Conservation (phyloP, 176 grass and related monocot species). For the Juncus effusus region DNA sequence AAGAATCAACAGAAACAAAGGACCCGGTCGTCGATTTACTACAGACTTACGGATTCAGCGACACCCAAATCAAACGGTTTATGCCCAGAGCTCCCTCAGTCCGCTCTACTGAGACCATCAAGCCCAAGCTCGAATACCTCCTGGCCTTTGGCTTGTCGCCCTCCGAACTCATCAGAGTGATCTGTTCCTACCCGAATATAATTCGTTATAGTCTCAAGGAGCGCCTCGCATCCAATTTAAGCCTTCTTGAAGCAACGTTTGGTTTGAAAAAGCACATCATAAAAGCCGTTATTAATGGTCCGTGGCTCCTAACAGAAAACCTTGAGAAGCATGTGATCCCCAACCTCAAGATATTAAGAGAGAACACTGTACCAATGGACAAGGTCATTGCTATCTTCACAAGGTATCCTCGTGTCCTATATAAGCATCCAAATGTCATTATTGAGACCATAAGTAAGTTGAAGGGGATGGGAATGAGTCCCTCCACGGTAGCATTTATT, state of each 20-base stretch:
- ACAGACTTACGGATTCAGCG: conserved; percentile 17
- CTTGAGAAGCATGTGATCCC: neutral
- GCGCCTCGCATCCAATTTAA: neutral
- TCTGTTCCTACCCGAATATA: conserved; percentile 13
- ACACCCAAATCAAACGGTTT: conserved; percentile 6
- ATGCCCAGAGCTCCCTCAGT: conserved; percentile 1
- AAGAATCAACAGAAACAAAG: neutral
- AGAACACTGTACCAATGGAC: neutral
- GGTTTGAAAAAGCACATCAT: too few relatives aligned
- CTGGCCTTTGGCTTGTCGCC: too few relatives aligned
- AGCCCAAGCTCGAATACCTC: too few relatives aligned
- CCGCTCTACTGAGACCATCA: neutral
- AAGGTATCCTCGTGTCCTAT: neutral
- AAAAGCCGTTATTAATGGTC: neutral
- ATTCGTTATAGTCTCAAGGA: conserved; percentile 1
- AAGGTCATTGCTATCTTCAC: neutral
- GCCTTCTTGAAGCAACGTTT: too few relatives aligned
- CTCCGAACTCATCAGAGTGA: neutral
- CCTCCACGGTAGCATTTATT: neutral
- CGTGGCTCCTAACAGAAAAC: conserved; percentile 13
- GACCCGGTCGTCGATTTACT: conserved; percentile 15
- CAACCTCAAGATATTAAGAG: neutral
- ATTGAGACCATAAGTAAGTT: conserved; percentile 6
- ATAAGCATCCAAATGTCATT: neutral
- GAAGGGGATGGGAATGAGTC: neutral